Evolutionary conservation across 306 rosid genomes (phyloP).

Genomic region (Rosa persica): DNA sequence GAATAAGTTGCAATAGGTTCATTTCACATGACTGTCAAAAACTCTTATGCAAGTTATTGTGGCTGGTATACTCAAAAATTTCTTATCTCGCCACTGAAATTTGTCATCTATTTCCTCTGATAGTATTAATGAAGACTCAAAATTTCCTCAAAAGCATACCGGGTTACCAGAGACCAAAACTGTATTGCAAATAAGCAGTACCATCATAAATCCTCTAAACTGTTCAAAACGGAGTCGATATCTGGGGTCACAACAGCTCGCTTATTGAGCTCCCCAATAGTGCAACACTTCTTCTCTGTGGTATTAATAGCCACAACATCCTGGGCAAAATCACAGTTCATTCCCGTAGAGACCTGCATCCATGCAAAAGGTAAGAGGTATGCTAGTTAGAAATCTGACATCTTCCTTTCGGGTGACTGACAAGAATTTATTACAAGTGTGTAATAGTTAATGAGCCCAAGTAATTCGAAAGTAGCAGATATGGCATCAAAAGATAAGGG

Average conservation of each 20-base stretch:
- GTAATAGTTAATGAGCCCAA: background rate
- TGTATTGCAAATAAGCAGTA: slow-evolving; percentile 8
- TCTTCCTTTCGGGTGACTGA: background rate
- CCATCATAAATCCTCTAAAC: slow-evolving; percentile 45
- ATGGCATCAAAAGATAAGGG: background rate
- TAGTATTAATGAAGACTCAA: background rate
- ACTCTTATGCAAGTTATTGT: background rate
- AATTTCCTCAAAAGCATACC: background rate
- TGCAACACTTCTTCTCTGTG: slow-evolving; percentile 57
- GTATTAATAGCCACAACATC: slow-evolving; percentile 61
- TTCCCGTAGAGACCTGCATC: slow-evolving; percentile 72
- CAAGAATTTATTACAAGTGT: background rate
- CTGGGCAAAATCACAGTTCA: slow-evolving; percentile 64
- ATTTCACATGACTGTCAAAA: background rate
- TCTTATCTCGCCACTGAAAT: slow-evolving; percentile 1
- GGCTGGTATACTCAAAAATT: background rate
- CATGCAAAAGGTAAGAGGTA: slow-evolving; percentile 17
- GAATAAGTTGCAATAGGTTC: background rate
- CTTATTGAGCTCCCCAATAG: slow-evolving; percentile 64
- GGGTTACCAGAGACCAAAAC: slow-evolving; percentile 20
- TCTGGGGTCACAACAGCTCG: slow-evolving; percentile 66
- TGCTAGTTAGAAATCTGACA: background rate
- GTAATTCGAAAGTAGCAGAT: background rate
- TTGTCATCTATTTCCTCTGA: slow-evolving; percentile 12
- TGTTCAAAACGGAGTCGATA: slow-evolving; percentile 46